Evolutionary conservation across 2,329 filamentous ascomycete species (phyloP).

Genomic region (Metarhizium album): DNA sequence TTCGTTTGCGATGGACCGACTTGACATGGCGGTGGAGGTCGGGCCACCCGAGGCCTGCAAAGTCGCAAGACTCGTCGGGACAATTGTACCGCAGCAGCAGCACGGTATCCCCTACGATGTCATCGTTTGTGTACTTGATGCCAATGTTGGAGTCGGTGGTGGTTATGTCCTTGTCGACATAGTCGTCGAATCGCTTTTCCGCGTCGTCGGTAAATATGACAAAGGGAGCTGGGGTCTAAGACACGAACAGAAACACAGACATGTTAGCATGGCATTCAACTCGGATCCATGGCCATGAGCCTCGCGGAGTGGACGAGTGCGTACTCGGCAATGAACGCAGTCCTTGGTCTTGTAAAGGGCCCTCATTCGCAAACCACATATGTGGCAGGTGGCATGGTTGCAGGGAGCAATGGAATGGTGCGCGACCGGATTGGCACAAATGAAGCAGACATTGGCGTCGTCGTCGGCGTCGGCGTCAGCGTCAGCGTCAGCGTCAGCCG

Average conservation of each 20-base stretch:
- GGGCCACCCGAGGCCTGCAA: conserved; percentile 60
- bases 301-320: conserved; percentile 18
- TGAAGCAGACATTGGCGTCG: conserved; percentile 86
- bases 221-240: conserved; percentile 56
- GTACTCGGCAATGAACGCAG: conserved; percentile 87
- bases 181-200: conserved; percentile 78
- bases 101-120: conserved; percentile 85
- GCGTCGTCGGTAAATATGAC: conserved; percentile 89
- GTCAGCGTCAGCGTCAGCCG: conserved; percentile 13
- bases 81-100: conserved; percentile 90
- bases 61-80: conserved; percentile 68
- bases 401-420: conserved; percentile 87
- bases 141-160: conserved; percentile 77
- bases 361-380: conserved; percentile 82
- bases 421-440: conserved; percentile 82
- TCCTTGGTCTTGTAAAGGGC: conserved; percentile 94
- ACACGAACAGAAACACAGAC: too few relatives aligned
- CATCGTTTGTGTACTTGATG: conserved; percentile 78
- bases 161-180: conserved; percentile 59
- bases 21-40: conserved; percentile 66
- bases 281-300: neutral
- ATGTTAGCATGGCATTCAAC: conserved; percentile 10
- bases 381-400: conserved; percentile 94
- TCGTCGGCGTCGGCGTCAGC: conserved; percentile 37
- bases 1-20: conserved; percentile 69